Evolutionary conservation across 192 early-diverging fungal genomes (phyloP), one percentile per base, ranked within the genome.

Genomic region (Coemansia sp.): DNA sequence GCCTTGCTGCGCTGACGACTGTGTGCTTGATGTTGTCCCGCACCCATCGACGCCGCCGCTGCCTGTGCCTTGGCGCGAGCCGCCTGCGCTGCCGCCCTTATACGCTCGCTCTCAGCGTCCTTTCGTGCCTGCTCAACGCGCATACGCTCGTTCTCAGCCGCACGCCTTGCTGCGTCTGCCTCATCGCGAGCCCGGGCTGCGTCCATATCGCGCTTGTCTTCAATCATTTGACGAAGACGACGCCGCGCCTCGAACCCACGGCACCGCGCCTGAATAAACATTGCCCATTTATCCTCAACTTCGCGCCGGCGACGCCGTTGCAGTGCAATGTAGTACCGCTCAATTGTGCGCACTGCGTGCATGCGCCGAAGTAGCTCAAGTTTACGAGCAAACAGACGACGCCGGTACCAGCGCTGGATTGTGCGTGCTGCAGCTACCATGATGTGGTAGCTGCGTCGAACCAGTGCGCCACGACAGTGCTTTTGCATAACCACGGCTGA

Each of bases 401-500:
- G 22, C 15, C 78, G 73, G 60, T 69, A 75, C 38, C 68, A 52
- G 31, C 66, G 53, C 62, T 81, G 78, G 56, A 81, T 59, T 0
- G n/a, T 38, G 21, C 17, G 36, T 1, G 70, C 78, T 0, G 78
- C 73, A 19, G 52, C 70, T n/a, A 78, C 77, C 65, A 84, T 71
- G 1, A 48, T 51, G 21, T 75, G 51, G 62, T 82, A 87, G 60
- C 75, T 82, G 59, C 84, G 86, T 46, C 85, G 84, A 49, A 85
- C 82, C 28, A 85, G 68, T 34, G 85, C 85, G 14, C 86, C 82
- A 37, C 94, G 88, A 69, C 84, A 90, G 53, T 85, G 74, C 22
- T 83, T 84, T 74, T 98, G 96, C 48, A 98, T 89, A 5, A 83
- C 68, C 25, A 89, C 71, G 2, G 94, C 94, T 2, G 94, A 87